Percentiles rank a stretch among this genome's conserved stretches.
These are phyloP conservation scores for Boletus semigastroideus DNA, from an alignment of 1,284 basidiomycete genomes.

Conservation along the genomic window DNA sequence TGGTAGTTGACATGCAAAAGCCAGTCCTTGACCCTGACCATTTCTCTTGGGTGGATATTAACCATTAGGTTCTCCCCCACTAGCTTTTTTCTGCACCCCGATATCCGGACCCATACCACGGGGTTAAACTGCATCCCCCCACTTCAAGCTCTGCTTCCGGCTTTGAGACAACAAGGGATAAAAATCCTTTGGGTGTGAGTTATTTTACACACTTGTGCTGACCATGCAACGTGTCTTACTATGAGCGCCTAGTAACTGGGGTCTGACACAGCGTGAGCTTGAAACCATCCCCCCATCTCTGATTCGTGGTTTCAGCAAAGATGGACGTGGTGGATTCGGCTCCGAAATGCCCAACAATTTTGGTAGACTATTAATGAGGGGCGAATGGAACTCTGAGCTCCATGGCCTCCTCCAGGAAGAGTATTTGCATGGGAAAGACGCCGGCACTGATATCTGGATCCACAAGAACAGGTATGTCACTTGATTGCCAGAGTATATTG, in stretches of 20 bases:
- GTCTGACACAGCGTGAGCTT: constrained; percentile 62
- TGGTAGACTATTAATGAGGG: constrained; percentile 62
- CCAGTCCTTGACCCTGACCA: constrained; percentile 43
- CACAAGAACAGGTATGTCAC: constrained; percentile 61
- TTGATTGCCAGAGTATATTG: not conserved
- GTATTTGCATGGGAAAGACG: constrained; percentile 50
- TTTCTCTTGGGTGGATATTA: not conserved
- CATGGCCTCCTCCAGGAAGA: constrained; percentile 61
- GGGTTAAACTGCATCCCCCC: constrained; percentile 61
- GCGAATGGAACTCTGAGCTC: constrained; percentile 51
- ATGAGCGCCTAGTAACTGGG: constrained; percentile 56
- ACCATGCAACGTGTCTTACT: not conserved
- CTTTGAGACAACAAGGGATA: constrained; percentile 50
- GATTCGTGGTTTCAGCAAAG: constrained; percentile 49
- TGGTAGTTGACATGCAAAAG: constrained; percentile 77
- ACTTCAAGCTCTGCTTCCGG: constrained; percentile 48
- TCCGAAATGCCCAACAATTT: constrained; percentile 52
- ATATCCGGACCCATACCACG: constrained; percentile 53
- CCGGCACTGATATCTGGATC: constrained; percentile 67
- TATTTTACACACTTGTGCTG: not conserved
- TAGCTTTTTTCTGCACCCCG: constrained; percentile 67
- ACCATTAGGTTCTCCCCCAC: not conserved
- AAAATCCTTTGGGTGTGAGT: constrained; percentile 69
- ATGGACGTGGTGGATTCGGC: constrained; percentile 55
- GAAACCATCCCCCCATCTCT: constrained; percentile 61